These are phyloP conservation scores for Apophysomyces elegans DNA, from an alignment of 371 early-diverging fungal genomes.

Conservation along the genomic window DNA sequence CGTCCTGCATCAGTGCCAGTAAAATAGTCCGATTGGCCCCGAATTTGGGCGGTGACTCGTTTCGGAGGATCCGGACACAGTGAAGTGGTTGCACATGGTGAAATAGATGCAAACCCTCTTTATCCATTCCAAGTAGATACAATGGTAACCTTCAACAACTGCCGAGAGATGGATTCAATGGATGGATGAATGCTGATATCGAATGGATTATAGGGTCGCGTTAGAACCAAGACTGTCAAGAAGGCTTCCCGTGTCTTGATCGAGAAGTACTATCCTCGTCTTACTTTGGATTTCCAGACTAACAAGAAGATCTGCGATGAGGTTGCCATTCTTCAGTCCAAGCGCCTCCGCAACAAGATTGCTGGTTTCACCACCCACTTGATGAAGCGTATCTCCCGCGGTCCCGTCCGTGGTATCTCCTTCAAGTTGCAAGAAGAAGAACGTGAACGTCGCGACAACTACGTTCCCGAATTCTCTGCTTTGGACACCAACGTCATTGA, in stretches of 20 bases:
- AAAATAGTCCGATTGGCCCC: too few relatives aligned
- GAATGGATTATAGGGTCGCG: conserved; percentile 36
- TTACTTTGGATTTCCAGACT: conserved; percentile 99
- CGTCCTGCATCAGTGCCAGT: too few relatives aligned
- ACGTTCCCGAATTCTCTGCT: conserved; percentile 99
- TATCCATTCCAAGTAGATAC: conserved; percentile 11
- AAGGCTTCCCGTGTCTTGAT: conserved; percentile 99
- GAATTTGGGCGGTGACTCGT: not conserved
- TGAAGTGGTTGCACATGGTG: not conserved
- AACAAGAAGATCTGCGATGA: conserved; percentile 99
- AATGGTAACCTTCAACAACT: not conserved
- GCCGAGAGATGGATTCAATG: conserved; percentile 2
- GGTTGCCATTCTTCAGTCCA: conserved; percentile 98
- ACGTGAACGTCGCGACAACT: conserved; percentile 99
- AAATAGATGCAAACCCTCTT: conserved; percentile 8
- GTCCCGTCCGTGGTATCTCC: conserved; percentile 99
- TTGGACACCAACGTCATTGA: conserved; percentile 94
- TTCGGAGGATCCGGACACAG: not conserved
- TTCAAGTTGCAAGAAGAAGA: conserved; percentile 99
- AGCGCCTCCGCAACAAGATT: conserved; percentile 99
- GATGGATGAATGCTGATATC: conserved; percentile 24
- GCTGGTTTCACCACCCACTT: conserved; percentile 99
- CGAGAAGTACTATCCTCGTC: conserved; percentile 99
- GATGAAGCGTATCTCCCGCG: conserved; percentile 99
- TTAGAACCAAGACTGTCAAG: conserved; percentile 98